phyloP scores from a whole-genome alignment of 2,329 filamentous ascomycete species.

The Nothomitra cinnamomea region DNA sequence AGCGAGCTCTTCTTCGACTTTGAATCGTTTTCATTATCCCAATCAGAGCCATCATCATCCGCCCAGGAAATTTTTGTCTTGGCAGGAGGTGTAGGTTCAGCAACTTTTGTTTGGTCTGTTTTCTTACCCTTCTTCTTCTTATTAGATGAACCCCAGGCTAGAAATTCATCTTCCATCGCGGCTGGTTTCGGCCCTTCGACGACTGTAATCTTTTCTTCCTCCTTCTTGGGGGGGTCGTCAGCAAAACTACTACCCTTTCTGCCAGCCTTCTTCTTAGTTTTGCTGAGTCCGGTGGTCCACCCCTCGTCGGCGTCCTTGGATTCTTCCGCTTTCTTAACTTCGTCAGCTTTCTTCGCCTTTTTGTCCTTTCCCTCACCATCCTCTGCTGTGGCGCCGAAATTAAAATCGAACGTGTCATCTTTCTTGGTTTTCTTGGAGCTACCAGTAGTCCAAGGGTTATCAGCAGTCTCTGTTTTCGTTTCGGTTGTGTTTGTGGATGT shows the following conservation, averaged over 20 bases:
- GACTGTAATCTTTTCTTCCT: not conserved
- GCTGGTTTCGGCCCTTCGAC: slow-evolving; percentile 10
- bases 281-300: not conserved
- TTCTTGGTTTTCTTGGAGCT: slow-evolving; percentile 29
- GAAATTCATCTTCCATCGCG: slow-evolving; percentile 11
- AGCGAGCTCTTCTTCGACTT: too few species aligned
- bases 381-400: not conserved
- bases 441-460: slow-evolving; percentile 34
- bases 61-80: too few species aligned
- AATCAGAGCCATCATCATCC: too few species aligned
- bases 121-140: not conserved
- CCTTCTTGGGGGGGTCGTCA: not conserved
- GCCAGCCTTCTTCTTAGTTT: not conserved
- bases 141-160: not conserved
- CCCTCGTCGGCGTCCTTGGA: not conserved
- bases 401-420: slow-evolving; percentile 22
- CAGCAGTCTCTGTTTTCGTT: slow-evolving; percentile 16
- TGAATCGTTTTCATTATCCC: too few species aligned
- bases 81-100: too few species aligned
- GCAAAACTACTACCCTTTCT: not conserved
- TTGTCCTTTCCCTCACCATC: slow-evolving; percentile 18
- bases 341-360: slow-evolving; percentile 17
- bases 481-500: not conserved
- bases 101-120: not conserved
- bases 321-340: not conserved